phyloP scores from a whole-genome alignment of 164 flowering plant species.

The Paratinospora sagittata region DNA sequence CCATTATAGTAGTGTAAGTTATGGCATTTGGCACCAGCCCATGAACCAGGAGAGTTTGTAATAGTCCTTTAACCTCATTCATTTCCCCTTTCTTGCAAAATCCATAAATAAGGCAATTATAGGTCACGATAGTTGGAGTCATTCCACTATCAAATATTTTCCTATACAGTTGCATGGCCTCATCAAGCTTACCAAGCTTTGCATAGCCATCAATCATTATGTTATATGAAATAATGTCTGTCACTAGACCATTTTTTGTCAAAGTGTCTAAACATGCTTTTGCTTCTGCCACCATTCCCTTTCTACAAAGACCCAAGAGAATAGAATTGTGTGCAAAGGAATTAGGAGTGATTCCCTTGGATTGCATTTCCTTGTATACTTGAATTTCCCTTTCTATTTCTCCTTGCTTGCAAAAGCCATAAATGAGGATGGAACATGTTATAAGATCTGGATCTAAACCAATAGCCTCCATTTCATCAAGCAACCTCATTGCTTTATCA shows the following conservation, averaged over 20 bases:
- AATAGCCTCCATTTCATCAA: conserved; percentile 43
- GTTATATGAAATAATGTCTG: conserved; percentile 49
- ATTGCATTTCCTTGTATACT: conserved; percentile 42
- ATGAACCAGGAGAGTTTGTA: conserved; percentile 28
- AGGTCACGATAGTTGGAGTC: conserved; percentile 59
- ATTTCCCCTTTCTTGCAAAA: conserved; percentile 46
- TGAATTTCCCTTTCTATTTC: conserved; percentile 40
- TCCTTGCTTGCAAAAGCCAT: conserved; percentile 62
- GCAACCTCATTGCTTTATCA: conserved; percentile 41
- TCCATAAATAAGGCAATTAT: conserved; percentile 66
- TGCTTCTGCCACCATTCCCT: conserved; percentile 50
- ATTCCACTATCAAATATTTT: conserved; percentile 35
- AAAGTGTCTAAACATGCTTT: conserved; percentile 42
- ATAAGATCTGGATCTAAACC: conserved; percentile 49
- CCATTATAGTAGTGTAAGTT: conserved; percentile 67
- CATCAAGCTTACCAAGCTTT: conserved; percentile 38
- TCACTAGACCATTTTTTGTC: conserved; percentile 19
- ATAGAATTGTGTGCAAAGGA: conserved; percentile 35
- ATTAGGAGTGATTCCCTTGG: conserved; percentile 38
- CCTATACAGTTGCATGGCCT: conserved; percentile 42
- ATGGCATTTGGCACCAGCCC: conserved; percentile 50
- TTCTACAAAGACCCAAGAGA: conserved; percentile 45
- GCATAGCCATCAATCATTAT: conserved; percentile 70
- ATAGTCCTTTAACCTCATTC: conserved; percentile 35
- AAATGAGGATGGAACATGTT: conserved; percentile 56